Evolutionary conservation across 768 basidiomycete genomes (phyloP), one percentile per base, ranked within the genome.

Genomic region (Phylloporus rhodoxanthus): DNA sequence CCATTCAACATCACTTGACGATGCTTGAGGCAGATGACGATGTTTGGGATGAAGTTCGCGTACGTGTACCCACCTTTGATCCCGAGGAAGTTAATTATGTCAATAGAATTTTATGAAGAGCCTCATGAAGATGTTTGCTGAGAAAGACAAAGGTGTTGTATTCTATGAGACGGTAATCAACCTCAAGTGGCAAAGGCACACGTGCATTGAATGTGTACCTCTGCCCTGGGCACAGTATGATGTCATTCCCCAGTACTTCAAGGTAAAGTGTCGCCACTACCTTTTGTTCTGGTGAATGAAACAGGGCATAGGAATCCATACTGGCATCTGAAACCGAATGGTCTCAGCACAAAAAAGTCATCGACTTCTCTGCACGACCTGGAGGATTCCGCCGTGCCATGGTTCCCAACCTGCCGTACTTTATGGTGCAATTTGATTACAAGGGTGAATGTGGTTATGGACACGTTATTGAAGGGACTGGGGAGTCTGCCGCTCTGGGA

Each of bases 371-470:
- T 3, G 72, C 82, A 8, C 76, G 91, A 4, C 89, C 91, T 1
- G 94, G 95, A 15, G 95, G 95, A 3, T 98, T 98, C 74, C 77
- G 94, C 36, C 80, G 95, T 0, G 84, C 90, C 21, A 89, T 99
- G 87, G 95, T 99, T 10, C 84, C 94, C 3, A 96, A 97, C 61
- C 71, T 99, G 26, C 96, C 96, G 1, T 99, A 99, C 69, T 99
- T 99, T 61, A 95, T 94, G 91, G 89, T 98, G 7, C 93, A 95
- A 59, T 99, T 95, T 67, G 96, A 99, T 69, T 77, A 98, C 68
- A 97, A 94, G 61, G 93, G 96, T 21, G 93, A 97, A 68, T 92
- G 91, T 62, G 96, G 96, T 2, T 99, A 92, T 63, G 96, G 96
- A 0, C 96, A 99, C 68, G 90, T 99, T 54, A 96, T 99, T 53